Base-by-base conservation (phyloP, 1,284 basidiomycete genomes). In the Cystobasidiaceae sp. region DNA sequence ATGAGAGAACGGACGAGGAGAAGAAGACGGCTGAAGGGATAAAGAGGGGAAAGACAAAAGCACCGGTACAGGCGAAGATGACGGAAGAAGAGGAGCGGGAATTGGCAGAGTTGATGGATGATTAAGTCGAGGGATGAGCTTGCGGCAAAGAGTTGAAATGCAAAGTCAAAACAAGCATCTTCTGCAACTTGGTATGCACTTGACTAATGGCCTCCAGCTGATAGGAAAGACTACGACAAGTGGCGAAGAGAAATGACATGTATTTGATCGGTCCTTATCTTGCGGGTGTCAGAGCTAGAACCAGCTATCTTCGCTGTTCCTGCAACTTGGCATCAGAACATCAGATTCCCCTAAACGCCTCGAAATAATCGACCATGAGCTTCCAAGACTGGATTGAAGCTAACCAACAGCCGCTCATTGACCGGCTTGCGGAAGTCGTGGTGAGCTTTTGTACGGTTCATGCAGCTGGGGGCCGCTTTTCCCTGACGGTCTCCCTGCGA, bases 351-450 rank as follows among this genome's bases (percentile, higher is more conserved):
- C 19, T 17, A 51, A 15, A 51, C 15, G 19, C 13, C 8, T 41
- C 5, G 19, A 7, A 17, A 55, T 13, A 39, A 4, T 17, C 32
- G 13, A 50, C 25, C 37, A 43, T 43, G 66, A 63, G 32, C 33
- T 48, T 9, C 67, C 56, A n/a, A 32, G 43, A 27, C 37, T 88
- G 83, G 73, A 81, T 96, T 75, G 85, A 92, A 71, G 77, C 80
- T 39, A 85, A 93, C 73, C 81, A 87, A 62, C 80, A 84, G 62
- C 78, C 78, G 44, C 93, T 93, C 75, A 88, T 97, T 69, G 77
- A 85, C 27, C 37, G 60, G 50, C 60, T 62, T 27, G 50, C 48
- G 30, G 60, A 62, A 49, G 50, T 54, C 30, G 60, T 62, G 25
- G 58, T 49, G n/a, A 59, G 43, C 37, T 23, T 33, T 28, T 46